A percentile compares a stretch with the other conserved stretches of the same genome.
Evolutionary conservation across 2,329 filamentous ascomycete species (phyloP).

Genomic region (Aspergillus quadricinctus): DNA sequence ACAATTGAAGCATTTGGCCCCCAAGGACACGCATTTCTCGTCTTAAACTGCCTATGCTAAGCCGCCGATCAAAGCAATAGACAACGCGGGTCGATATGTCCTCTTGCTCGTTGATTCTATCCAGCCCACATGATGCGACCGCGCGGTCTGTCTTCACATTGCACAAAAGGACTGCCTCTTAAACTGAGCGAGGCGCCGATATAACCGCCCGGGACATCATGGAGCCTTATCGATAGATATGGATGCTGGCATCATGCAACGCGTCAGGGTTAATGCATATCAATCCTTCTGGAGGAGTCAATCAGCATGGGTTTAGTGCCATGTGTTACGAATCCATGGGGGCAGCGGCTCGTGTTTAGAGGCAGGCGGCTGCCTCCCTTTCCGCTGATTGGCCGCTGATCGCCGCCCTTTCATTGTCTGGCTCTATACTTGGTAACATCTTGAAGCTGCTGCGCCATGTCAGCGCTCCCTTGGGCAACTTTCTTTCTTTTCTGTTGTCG

Average conservation of each 20-base stretch:
- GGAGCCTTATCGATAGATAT: no score
- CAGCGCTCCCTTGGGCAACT: constrained; percentile 8
- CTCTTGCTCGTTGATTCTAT: background rate
- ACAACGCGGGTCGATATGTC: background rate
- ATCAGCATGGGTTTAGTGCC: background rate
- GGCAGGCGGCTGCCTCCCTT: background rate
- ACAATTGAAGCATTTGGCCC: background rate
- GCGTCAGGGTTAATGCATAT: background rate
- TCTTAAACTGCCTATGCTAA: background rate
- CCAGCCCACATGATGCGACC: background rate
- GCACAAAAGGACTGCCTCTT: background rate
- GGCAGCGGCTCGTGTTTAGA: background rate
- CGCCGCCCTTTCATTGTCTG: background rate
- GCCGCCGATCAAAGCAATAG: background rate
- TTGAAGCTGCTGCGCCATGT: constrained; percentile 19
- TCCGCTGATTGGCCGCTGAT: background rate
- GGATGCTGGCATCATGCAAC: background rate
- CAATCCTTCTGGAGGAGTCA: background rate
- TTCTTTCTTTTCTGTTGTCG: constrained; percentile 1
- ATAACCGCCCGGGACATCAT: background rate
- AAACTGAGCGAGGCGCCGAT: background rate
- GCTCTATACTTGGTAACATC: constrained; percentile 1
- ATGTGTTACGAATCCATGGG: background rate
- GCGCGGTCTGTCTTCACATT: background rate
- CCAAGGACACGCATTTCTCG: background rate